These are phyloP conservation scores for Arabidopsis arenosa DNA, from an alignment of 345 rosid genomes.

Conservation along the genomic window DNA sequence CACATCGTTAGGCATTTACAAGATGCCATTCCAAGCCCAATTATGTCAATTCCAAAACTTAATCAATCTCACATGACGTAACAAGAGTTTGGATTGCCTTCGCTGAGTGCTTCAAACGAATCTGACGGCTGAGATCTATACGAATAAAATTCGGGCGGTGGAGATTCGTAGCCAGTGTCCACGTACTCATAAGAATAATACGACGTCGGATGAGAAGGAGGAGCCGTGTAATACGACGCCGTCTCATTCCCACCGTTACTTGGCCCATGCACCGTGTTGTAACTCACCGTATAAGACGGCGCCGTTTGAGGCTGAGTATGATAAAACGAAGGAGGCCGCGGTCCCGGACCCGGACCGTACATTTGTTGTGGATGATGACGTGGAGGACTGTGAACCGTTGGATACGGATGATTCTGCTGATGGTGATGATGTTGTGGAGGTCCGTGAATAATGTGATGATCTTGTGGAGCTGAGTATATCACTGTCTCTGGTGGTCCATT, in stretches of 20 bases:
- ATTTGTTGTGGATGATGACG: conserved; percentile 42
- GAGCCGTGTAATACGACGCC: conserved; percentile 47
- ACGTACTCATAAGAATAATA: conserved; percentile 51
- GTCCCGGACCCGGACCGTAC: conserved; percentile 39
- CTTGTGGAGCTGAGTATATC: conserved; percentile 44
- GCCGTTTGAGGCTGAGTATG: conserved; percentile 49
- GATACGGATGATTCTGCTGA: conserved; percentile 38
- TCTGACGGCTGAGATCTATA: conserved; percentile 56
- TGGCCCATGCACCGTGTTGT: conserved; percentile 55
- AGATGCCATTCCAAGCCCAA: not conserved
- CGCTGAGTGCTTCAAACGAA: conserved; percentile 82
- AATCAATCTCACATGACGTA: conserved; percentile 59
- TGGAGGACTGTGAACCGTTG: conserved; percentile 52
- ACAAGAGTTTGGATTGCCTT: conserved; percentile 94
- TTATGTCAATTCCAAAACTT: conserved; percentile 22
- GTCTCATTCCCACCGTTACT: conserved; percentile 32
- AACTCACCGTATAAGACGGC: conserved; percentile 54
- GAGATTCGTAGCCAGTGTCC: conserved; percentile 51
- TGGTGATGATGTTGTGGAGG: not conserved
- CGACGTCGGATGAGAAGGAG: conserved; percentile 44
- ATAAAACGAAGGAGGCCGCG: conserved; percentile 47
- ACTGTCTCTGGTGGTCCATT: conserved; percentile 47
- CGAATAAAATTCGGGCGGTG: conserved; percentile 48
- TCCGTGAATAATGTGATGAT: conserved; percentile 33
- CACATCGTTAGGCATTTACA: conserved; percentile 13